Evolutionary conservation across 2,329 filamentous ascomycete genomes (phyloP), one percentile per base, ranked within the genome.

Genomic region (Penicillium janthinellum): DNA sequence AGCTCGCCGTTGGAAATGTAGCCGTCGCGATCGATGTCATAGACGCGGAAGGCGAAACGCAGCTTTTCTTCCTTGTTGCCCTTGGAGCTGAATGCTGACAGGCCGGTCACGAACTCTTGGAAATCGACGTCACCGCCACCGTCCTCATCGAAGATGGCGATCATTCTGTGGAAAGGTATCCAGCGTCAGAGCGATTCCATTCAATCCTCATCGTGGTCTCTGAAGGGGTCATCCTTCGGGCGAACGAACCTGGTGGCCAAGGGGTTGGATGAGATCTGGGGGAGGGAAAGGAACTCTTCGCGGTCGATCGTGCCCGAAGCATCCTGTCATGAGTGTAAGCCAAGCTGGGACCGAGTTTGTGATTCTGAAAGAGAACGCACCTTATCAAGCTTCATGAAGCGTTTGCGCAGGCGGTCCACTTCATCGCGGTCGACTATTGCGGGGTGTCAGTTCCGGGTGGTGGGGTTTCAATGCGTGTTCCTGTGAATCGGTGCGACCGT

Each of bases 301-400:
- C 95, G 92, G 79, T 99, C 95, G 79, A 99, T 96, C 50, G 95
- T 98, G 69, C 95, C 95, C 14, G 93, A 97, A 81, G 96, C 96
- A 78, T 99, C 94, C 94, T 97, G 67, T 58, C 28, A 44, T 10
- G 7, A 50, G 28, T 20, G 45, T 64, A 35, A 63, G 58, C 34
- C 54, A 37, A 39, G 12, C 25, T n/a, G 6, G 8, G 10, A 48
- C 22, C 17, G 17, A 11, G 7, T 31, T 37, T 20, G 10, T 34
- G n/a, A 11, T n/a, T 15, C 5, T 7, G 12, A 17, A 25, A 28
- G 3, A 10, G 0, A n/a, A 12, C 17, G 37, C n/a, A 95, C 94
- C 86, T 97, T 98, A 80, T 99, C 95, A 61, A 99, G 83, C 81
- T 99, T 99, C 94, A 98, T 98, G 75, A 99, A 99, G 63, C 94